These are phyloP conservation scores for Trichoderma pleuroti DNA, from an alignment of 2,329 filamentous ascomycete genomes.

Conservation along the genomic window DNA sequence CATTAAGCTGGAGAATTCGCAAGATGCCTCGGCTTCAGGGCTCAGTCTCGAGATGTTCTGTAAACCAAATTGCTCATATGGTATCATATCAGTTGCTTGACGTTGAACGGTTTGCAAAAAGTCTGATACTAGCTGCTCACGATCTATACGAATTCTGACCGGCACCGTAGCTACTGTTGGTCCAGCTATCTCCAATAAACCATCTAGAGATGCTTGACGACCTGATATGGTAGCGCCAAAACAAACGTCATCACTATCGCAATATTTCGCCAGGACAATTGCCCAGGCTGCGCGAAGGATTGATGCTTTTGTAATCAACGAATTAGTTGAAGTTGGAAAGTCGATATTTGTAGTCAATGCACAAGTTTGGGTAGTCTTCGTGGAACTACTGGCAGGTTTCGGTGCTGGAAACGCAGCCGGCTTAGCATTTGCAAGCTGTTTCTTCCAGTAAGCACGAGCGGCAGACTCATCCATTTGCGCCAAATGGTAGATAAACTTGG, in stretches of 20 bases:
- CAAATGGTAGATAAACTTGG: background rate
- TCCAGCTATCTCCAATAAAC: slow-evolving; percentile 1
- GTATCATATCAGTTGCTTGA: slow-evolving; percentile 25
- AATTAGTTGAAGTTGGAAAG: background rate
- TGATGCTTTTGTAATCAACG: background rate
- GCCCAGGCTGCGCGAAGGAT: slow-evolving; percentile 9
- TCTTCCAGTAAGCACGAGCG: slow-evolving; percentile 3
- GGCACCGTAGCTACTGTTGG: slow-evolving; percentile 22
- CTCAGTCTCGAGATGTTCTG: slow-evolving; percentile 27
- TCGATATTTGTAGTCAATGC: background rate
- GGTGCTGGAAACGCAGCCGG: background rate
- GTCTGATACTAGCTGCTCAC: background rate
- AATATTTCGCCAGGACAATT: slow-evolving; percentile 1
- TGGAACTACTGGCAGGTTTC: background rate
- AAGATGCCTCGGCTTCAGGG: slow-evolving; percentile 18
- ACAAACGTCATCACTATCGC: slow-evolving; percentile 3
- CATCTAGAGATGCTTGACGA: background rate
- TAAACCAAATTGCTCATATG: slow-evolving; percentile 28
- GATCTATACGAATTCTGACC: slow-evolving; percentile 16
- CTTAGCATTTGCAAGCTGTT: background rate
- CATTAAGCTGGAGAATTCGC: slow-evolving; percentile 16
- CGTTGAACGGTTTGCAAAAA: slow-evolving; percentile 24
- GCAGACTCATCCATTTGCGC: background rate
- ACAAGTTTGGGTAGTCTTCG: background rate
- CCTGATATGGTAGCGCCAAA: slow-evolving; percentile 11